These are phyloP conservation scores for Blastobotrys illinoisensis DNA, from an alignment of 1,139 yeast genomes.

Conservation along the genomic window DNA sequence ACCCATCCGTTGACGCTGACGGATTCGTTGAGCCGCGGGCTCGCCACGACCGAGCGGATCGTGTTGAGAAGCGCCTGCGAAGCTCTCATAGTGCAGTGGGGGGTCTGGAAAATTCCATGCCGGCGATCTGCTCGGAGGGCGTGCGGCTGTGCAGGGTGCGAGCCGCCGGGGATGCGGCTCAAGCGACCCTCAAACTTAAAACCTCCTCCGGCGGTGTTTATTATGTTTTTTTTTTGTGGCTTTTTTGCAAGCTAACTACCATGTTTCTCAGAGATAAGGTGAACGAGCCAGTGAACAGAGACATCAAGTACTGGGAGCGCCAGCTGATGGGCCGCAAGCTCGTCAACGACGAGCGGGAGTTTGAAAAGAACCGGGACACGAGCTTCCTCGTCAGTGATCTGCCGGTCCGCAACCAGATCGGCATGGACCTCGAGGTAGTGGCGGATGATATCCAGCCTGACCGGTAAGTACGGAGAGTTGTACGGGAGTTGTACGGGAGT, in stretches of 20 bases:
- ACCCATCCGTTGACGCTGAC: constrained; percentile 61
- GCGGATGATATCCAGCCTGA: background rate
- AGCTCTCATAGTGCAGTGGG: background rate
- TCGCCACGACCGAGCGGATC: background rate
- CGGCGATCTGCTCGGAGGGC: background rate
- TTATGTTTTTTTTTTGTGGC: too few relatives aligned
- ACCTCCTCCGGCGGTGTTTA: too few relatives aligned
- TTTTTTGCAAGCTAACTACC: background rate
- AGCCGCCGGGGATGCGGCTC: background rate
- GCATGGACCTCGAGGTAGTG: constrained; percentile 5
- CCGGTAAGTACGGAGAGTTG: too few relatives aligned
- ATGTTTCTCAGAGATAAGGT: constrained; percentile 36
- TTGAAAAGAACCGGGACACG: background rate
- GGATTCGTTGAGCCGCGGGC: constrained; percentile 13
- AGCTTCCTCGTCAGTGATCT: constrained; percentile 5
- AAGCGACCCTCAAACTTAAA: background rate
- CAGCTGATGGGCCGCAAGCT: constrained; percentile 63
- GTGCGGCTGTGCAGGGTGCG: background rate
- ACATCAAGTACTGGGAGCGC: constrained; percentile 91
- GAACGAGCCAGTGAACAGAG: constrained; percentile 73
- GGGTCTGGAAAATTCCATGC: constrained; percentile 1
- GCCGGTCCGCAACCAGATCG: constrained; percentile 8
- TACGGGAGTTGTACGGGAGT: too few relatives aligned
- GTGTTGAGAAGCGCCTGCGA: background rate
- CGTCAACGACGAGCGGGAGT: constrained; percentile 8